These are phyloP conservation scores for Vitis rotundifolia DNA, from an alignment of 164 flowering plant species.

Conservation along the genomic window DNA sequence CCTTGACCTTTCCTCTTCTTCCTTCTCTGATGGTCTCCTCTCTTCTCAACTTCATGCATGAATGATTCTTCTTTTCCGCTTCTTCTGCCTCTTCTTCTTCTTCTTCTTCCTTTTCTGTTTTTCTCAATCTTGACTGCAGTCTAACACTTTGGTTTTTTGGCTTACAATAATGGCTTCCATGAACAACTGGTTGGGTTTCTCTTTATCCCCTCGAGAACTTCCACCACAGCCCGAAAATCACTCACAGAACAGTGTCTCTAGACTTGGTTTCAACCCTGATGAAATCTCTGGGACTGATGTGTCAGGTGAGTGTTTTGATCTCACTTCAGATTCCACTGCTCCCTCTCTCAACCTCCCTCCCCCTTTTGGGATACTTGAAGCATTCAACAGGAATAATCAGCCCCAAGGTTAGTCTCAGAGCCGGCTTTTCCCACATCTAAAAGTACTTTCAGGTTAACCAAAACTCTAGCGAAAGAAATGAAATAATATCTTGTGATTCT, in stretches of 20 bases:
- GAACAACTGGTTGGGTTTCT: slow-evolving; percentile 92
- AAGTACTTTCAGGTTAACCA: not conserved
- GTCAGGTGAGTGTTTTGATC: slow-evolving; percentile 64
- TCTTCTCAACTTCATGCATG: slow-evolving; percentile 37
- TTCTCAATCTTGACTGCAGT: not conserved
- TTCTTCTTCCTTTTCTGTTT: not conserved
- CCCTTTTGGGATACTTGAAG: slow-evolving; percentile 60
- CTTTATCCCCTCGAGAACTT: slow-evolving; percentile 74
- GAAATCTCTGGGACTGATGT: slow-evolving; percentile 46
- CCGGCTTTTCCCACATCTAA: too few relatives aligned
- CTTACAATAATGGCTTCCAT: slow-evolving; percentile 52
- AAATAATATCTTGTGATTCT: not conserved
- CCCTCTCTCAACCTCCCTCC: slow-evolving; percentile 42
- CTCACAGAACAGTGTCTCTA: slow-evolving; percentile 24
- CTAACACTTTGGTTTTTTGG: not conserved
- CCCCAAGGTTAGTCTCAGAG: slow-evolving; percentile 44
- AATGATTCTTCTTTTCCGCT: not conserved
- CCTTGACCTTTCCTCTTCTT: slow-evolving; percentile 37
- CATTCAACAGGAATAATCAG: slow-evolving; percentile 50
- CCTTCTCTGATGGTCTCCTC: slow-evolving; percentile 8
- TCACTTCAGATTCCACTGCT: slow-evolving; percentile 45
- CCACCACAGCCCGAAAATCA: slow-evolving; percentile 29
- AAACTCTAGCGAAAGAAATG: not conserved
- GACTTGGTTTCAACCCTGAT: slow-evolving; percentile 47
- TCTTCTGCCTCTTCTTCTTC: slow-evolving; percentile 5